These are phyloP conservation scores for Linnemannia elongata DNA, from an alignment of 192 early-diverging fungal genomes.

Conservation along the genomic window DNA sequence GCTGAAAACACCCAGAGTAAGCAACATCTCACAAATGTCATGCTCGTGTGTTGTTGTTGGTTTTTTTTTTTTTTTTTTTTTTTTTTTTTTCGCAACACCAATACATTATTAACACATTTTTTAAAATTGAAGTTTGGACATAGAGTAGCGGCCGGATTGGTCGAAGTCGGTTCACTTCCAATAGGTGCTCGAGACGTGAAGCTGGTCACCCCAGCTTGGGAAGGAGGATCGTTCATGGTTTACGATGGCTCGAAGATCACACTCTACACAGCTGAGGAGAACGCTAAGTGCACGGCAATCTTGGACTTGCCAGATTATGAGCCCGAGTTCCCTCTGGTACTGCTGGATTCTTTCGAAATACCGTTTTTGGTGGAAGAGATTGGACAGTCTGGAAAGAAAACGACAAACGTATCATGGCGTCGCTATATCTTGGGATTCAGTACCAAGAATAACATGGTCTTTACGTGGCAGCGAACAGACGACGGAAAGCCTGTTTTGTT, in stretches of 20 bases:
- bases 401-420: constrained; percentile 47
- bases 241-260: constrained; percentile 47
- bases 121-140: constrained; percentile 41
- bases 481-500: constrained; percentile 36
- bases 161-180: constrained; percentile 49
- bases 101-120: not conserved
- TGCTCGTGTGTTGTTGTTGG: not conserved
- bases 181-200: constrained; percentile 35
- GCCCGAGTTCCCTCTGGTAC: constrained; percentile 29
- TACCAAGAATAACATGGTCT: constrained; percentile 40
- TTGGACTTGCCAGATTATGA: constrained; percentile 53
- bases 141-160: constrained; percentile 52
- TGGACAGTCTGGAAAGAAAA: constrained; percentile 39
- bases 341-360: constrained; percentile 53
- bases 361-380: constrained; percentile 33
- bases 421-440: constrained; percentile 52
- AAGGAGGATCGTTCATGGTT: constrained; percentile 55
- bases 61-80: too few species aligned
- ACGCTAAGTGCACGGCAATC: constrained; percentile 27
- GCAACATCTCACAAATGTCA: not conserved
- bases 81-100: not conserved
- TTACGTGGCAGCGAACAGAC: constrained; percentile 47
- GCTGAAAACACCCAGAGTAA: constrained; percentile 65
- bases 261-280: constrained; percentile 30
- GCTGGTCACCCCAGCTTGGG: constrained; percentile 52